Percentiles rank a stretch among this genome's conserved stretches.
Conservation (phyloP, 2,329 filamentous ascomycete species). For the Bipolaris cookei region DNA sequence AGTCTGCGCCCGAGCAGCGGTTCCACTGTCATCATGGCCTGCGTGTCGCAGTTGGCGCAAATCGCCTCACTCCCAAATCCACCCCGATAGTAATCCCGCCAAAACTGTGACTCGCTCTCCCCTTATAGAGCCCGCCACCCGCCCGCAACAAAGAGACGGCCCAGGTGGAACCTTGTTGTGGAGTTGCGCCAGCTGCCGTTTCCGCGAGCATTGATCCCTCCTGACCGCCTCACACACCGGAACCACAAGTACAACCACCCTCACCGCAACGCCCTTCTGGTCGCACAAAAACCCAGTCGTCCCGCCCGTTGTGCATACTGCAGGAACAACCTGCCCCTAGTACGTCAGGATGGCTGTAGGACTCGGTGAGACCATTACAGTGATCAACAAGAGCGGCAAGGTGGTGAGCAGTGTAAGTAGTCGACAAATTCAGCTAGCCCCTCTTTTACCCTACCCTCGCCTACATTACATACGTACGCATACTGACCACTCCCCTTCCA, state of each 20-base stretch:
- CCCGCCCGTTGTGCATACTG: constrained; percentile 31
- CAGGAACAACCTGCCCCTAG: constrained; percentile 20
- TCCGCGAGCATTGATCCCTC: constrained; percentile 38
- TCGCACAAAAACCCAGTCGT: constrained; percentile 31
- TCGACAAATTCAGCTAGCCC: constrained; percentile 11
- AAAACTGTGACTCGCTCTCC: background rate
- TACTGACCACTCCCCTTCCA: constrained; percentile 50
- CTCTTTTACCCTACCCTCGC: constrained; percentile 15
- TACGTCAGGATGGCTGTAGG: constrained; percentile 52
- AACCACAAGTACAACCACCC: constrained; percentile 25
- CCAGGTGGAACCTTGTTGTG: constrained; percentile 34
- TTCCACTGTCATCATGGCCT: constrained; percentile 32
- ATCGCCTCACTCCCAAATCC: constrained; percentile 36
- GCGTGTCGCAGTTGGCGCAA: constrained; percentile 18
- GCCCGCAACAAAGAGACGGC: constrained; percentile 17
- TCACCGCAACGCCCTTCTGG: constrained; percentile 20
- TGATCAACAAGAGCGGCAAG: constrained; percentile 90
- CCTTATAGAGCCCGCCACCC: constrained; percentile 14
- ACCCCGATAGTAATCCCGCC: constrained; percentile 14
- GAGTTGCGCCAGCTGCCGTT: constrained; percentile 30
- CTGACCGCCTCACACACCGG: constrained; percentile 37
- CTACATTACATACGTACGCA: background rate
- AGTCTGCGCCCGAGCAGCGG: constrained; percentile 19
- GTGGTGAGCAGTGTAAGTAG: constrained; percentile 81
- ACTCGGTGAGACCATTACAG: constrained; percentile 77